Conservation (phyloP, 768 basidiomycete genomes). For the Boletus sp. region DNA sequence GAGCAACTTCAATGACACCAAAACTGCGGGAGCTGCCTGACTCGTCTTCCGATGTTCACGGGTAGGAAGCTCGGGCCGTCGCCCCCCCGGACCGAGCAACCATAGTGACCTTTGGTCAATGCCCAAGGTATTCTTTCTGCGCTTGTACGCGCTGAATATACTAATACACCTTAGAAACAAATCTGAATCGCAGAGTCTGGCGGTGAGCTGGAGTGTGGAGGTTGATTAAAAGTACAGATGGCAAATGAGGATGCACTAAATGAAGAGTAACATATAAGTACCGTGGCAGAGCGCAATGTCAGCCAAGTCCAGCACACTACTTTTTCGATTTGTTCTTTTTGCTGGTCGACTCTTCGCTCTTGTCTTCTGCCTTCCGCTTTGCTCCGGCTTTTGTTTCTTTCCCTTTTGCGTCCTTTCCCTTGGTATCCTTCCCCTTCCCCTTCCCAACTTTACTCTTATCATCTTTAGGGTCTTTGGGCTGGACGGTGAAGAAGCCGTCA, state of each 20-base stretch:
- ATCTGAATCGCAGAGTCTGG: neutral
- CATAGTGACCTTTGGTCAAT: neutral
- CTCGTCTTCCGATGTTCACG: neutral
- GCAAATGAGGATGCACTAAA: conserved; percentile 9
- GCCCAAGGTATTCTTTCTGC: no score
- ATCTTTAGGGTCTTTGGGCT: conserved; percentile 56
- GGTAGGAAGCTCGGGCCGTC: neutral
- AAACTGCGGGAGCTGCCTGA: neutral
- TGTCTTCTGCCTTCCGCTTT: conserved; percentile 35
- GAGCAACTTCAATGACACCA: neutral
- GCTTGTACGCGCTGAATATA: neutral
- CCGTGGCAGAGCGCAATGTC: neutral
- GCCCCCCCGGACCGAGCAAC: neutral
- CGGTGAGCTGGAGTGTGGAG: neutral
- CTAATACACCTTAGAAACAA: neutral
- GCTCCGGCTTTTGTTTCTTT: conserved; percentile 13
- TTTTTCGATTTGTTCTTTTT: conserved; percentile 46
- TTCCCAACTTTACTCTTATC: conserved; percentile 42
- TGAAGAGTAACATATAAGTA: neutral
- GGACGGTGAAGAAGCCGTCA: conserved; percentile 90
- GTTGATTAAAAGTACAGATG: conserved; percentile 15
- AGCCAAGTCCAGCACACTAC: conserved; percentile 16
- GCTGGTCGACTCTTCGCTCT: conserved; percentile 28
- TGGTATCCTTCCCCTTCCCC: conserved; percentile 42
- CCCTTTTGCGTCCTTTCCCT: conserved; percentile 39